Conservation (phyloP, 768 basidiomycete species). For the Leucocoprinus leucothites region DNA sequence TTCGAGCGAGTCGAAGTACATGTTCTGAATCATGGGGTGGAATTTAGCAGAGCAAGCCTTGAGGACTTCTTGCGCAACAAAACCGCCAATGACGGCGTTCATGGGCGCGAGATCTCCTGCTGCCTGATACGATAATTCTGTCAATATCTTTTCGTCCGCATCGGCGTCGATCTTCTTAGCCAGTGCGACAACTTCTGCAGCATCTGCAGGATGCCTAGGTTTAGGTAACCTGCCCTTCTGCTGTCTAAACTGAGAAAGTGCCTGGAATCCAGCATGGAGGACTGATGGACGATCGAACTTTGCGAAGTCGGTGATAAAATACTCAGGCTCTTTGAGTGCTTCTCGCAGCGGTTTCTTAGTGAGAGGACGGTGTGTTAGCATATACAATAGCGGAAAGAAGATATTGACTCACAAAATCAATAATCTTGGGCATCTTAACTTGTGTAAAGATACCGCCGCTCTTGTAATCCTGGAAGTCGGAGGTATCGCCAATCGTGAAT, state of each 20-base stretch:
- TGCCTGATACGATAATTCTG: conserved; percentile 89
- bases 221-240: conserved; percentile 70
- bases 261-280: conserved; percentile 93
- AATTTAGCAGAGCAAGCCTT: conserved; percentile 98
- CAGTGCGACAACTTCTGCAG: conserved; percentile 61
- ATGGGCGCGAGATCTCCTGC: conserved; percentile 87
- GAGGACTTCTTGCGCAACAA: conserved; percentile 96
- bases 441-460: conserved; percentile 94
- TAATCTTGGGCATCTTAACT: conserved; percentile 97
- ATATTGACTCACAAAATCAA: conserved; percentile 76
- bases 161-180: conserved; percentile 79
- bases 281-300: conserved; percentile 93
- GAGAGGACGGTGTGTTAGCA: not conserved
- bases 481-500: conserved; percentile 92
- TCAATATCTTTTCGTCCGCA: conserved; percentile 76
- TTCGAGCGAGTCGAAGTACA: conserved; percentile 98
- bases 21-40: conserved; percentile 90
- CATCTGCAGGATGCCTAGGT: conserved; percentile 82
- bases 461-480: conserved; percentile 71
- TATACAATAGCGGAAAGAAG: not conserved
- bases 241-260: conserved; percentile 74
- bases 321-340: conserved; percentile 77
- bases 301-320: conserved; percentile 93
- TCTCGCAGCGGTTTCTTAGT: conserved; percentile 89
- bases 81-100: conserved; percentile 92